Base-by-base conservation (phyloP, 106 monocot species). In the Dendrobium nobile region DNA sequence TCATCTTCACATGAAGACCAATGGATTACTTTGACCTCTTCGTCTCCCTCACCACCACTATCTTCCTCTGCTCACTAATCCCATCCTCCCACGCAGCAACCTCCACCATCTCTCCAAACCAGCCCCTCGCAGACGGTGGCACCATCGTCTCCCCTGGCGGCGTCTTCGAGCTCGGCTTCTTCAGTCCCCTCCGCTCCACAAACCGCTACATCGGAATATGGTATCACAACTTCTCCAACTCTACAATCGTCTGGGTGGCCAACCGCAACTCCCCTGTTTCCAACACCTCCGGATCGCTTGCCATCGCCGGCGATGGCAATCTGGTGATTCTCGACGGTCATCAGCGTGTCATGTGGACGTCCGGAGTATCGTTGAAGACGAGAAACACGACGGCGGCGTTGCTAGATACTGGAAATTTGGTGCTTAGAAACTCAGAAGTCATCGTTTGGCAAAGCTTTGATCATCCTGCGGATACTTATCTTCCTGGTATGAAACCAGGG, bases 121-220 rank as follows among this genome's bases (percentile, higher is more conserved):
- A 84, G 9, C 47, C 83, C 37, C 31, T 87, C 48, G 58, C n/a
- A 1, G 87, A 87, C 54, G 83, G 78, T 58, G n/a, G 65, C 3
- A 81, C 81, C 41, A 59, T 87, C 2, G 20, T 84, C 72, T 87
- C 87, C 7, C 33, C 87, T 9, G 47, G 77, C 61, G 47, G 33
- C 20, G 51, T 84, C 73, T 89, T 87, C 75, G 84, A 87, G 80
- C 80, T 89, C 47, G 84, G 89, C 5, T 89, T 89, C 87, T 89
- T 89, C 80, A 83, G 73, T 41, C 82, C 84, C 72, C 78, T 68
- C 4, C 59, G 76, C 67, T 82, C 84, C 67, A 54, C 61, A 16
- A 31, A 59, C 77, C 82, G 77, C 41, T 89, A 89, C 82, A 47
- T 85, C 78, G 89, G 89, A 28, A 87, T 89, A 11, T 85, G 82